Evolutionary conservation across 1,284 basidiomycete species (phyloP).

Genomic region (Rhodotorula sp.): DNA sequence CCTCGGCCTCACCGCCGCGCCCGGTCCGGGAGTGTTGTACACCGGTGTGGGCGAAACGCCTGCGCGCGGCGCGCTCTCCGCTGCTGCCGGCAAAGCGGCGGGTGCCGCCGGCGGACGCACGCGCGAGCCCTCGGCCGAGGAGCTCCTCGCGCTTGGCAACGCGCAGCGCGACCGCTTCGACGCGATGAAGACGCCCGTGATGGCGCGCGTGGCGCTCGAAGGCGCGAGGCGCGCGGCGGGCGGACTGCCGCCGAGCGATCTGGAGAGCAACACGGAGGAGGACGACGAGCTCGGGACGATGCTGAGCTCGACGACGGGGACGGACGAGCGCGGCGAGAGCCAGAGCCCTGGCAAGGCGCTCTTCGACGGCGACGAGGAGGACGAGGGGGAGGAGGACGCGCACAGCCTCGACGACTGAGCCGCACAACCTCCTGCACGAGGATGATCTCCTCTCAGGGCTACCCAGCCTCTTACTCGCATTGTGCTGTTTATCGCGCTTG

Average conservation of each 20-base stretch:
- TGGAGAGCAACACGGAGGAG: slow-evolving; percentile 3
- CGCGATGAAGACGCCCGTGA: slow-evolving; percentile 15
- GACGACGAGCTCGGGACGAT: neutral
- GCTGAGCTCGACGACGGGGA: slow-evolving; percentile 11
- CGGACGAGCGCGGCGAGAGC: slow-evolving; percentile 9
- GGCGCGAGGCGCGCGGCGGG: neutral
- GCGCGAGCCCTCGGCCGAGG: slow-evolving; percentile 3
- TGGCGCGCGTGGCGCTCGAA: slow-evolving; percentile 3
- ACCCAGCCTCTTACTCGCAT: neutral
- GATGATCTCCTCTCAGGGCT: neutral
- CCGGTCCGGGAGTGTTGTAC: slow-evolving; percentile 35
- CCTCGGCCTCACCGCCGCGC: slow-evolving; percentile 34
- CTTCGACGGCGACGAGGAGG: slow-evolving; percentile 8
- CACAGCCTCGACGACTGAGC: slow-evolving; percentile 1
- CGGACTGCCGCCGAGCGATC: slow-evolving; percentile 5
- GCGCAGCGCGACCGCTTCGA: neutral
- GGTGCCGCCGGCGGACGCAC: neutral
- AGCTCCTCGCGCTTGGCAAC: slow-evolving; percentile 1
- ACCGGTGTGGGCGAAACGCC: slow-evolving; percentile 24
- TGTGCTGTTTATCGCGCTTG: too few species aligned
- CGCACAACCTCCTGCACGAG: neutral
- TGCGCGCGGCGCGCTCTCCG: slow-evolving; percentile 1
- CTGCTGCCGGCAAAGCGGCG: slow-evolving; percentile 1
- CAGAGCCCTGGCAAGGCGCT: slow-evolving; percentile 13
- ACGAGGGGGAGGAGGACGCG: slow-evolving; percentile 7